A percentile compares a stretch with the other conserved stretches of the same genome.
phyloP scores from a whole-genome alignment of 2,329 filamentous ascomycete species.

The Macrophomina phaseolina region DNA sequence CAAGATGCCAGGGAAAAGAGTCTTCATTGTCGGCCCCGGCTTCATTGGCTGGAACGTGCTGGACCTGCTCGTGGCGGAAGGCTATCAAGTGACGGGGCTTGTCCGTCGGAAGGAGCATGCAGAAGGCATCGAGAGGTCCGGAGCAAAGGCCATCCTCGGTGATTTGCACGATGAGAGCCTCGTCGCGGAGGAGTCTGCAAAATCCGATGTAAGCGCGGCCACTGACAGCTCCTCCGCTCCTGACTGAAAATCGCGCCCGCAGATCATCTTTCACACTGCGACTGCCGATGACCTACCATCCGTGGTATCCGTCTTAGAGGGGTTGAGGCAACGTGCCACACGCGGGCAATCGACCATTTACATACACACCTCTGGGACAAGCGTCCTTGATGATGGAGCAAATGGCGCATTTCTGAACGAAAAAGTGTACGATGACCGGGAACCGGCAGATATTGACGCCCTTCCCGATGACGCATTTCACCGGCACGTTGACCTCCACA shows the following conservation, averaged over 20 bases:
- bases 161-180: constrained; percentile 49
- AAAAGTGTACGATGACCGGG: constrained; percentile 52
- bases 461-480: constrained; percentile 52
- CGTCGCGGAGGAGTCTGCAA: constrained; percentile 45
- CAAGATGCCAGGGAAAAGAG: constrained; percentile 31
- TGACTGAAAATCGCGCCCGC: background rate
- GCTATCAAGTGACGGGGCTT: constrained; percentile 51
- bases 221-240: background rate
- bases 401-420: constrained; percentile 45
- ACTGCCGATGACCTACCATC: constrained; percentile 56
- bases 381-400: constrained; percentile 32
- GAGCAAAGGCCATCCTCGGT: constrained; percentile 48
- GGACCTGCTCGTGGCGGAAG: constrained; percentile 49
- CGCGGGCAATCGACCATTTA: constrained; percentile 50
- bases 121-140: constrained; percentile 44
- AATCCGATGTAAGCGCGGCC: constrained; percentile 40
- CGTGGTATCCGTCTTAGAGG: constrained; percentile 53
- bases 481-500: constrained; percentile 53
- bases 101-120: constrained; percentile 50
- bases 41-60: constrained; percentile 57
- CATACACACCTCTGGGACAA: constrained; percentile 57
- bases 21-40: constrained; percentile 54
- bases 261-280: constrained; percentile 54
- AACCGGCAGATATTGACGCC: constrained; percentile 48
- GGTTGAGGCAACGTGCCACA: constrained; percentile 47